phyloP scores from a whole-genome alignment of 2,329 filamentous ascomycete genomes.

The Arthrinium phaeospermum region DNA sequence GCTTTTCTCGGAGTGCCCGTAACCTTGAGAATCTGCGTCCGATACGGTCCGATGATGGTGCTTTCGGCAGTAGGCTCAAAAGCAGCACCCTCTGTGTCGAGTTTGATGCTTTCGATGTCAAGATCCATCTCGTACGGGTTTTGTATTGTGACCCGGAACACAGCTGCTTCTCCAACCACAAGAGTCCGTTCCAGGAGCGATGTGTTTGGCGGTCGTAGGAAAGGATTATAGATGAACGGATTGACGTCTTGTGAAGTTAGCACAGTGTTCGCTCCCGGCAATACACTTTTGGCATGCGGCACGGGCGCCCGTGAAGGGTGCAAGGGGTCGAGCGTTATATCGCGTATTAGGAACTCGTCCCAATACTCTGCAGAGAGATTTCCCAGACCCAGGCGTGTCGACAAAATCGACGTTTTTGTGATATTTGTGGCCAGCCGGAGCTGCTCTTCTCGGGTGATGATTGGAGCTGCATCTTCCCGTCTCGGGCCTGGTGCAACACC shows the following conservation, averaged over 20 bases:
- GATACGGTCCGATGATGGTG: conserved; percentile 77
- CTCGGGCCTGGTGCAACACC: conserved; percentile 76
- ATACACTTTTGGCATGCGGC: conserved; percentile 63
- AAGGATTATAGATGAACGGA: conserved; percentile 96
- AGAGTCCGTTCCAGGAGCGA: conserved; percentile 69
- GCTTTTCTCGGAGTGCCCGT: conserved; percentile 68
- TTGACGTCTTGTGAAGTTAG: conserved; percentile 69
- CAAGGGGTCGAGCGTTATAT: conserved; percentile 71
- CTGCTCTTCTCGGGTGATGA: conserved; percentile 82
- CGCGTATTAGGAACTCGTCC: conserved; percentile 92
- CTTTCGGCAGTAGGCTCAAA: conserved; percentile 71
- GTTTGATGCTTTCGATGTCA: conserved; percentile 79
- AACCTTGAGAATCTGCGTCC: conserved; percentile 79
- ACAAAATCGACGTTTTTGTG: conserved; percentile 79
- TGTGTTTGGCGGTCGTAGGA: conserved; percentile 71
- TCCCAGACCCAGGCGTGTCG: conserved; percentile 73
- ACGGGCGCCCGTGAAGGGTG: conserved; percentile 66
- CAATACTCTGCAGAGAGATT: conserved; percentile 85
- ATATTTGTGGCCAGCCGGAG: conserved; percentile 84
- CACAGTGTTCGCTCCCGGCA: conserved; percentile 56
- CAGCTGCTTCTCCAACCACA: conserved; percentile 78
- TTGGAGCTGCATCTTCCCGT: conserved; percentile 71
- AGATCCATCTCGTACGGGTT: conserved; percentile 95
- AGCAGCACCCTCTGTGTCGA: conserved; percentile 75
- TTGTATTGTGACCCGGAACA: conserved; percentile 83